A percentile compares a stretch with the other conserved stretches of the same genome.
Evolutionary conservation across 2,329 filamentous ascomycete species (phyloP).

Genomic region (Thermothelomyces thermophilus): DNA sequence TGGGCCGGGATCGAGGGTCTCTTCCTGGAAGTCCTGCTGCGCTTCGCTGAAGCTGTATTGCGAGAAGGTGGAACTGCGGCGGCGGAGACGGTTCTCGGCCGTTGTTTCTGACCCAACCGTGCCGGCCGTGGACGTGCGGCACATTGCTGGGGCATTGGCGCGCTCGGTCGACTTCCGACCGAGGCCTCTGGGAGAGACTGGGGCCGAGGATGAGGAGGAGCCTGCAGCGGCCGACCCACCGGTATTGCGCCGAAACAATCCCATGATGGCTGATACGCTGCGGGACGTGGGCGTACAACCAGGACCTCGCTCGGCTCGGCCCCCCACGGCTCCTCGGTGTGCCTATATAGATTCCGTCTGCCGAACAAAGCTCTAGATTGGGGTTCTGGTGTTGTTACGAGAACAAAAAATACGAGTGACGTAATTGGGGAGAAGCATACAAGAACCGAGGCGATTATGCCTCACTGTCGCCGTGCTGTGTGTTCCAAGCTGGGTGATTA

Average conservation of each 20-base stretch:
- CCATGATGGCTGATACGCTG: not conserved
- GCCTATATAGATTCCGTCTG: too few species aligned
- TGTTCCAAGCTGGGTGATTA: too few species aligned
- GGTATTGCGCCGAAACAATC: not conserved
- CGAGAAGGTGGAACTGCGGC: constrained; percentile 72
- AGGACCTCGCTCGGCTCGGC: too few species aligned
- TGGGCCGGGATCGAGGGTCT: constrained; percentile 54
- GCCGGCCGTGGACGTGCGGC: not conserved
- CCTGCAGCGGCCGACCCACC: not conserved
- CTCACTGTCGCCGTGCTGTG: too few species aligned
- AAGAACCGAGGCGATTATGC: too few species aligned
- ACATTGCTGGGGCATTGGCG: not conserved
- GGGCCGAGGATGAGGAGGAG: not conserved
- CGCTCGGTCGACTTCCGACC: not conserved
- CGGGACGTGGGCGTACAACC: not conserved
- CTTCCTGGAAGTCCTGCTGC: constrained; percentile 56
- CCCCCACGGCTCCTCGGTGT: too few species aligned
- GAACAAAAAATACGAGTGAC: too few species aligned
- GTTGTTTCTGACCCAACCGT: not conserved
- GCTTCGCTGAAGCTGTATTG: constrained; percentile 67
- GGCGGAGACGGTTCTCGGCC: constrained; percentile 35
- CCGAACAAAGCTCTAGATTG: too few species aligned
- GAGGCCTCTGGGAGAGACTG: not conserved
- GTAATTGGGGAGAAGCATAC: too few species aligned
- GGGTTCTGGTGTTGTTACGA: too few species aligned